Conservation (phyloP, 2,329 filamentous ascomycete genomes). For the Epichloe coenophiala region DNA sequence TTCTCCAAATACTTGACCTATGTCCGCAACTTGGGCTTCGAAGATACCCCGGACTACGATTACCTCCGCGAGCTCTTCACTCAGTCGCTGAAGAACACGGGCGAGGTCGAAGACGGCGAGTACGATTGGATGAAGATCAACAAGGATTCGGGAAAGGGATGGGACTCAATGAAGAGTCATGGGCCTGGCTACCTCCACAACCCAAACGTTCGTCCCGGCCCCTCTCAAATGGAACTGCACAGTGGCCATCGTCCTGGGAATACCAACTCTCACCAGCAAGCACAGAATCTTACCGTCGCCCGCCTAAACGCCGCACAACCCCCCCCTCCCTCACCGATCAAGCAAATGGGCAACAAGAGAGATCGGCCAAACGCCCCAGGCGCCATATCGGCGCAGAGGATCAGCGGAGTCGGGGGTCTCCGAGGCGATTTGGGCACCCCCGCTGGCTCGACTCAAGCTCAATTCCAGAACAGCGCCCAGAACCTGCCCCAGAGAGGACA, state of each 20-base stretch:
- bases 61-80: conserved; percentile 95
- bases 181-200: conserved; percentile 51
- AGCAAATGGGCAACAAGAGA: conserved; percentile 63
- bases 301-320: conserved; percentile 92
- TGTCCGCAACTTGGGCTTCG: conserved; percentile 93
- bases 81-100: conserved; percentile 84
- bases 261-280: conserved; percentile 49
- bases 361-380: conserved; percentile 66
- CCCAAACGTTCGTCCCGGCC: conserved; percentile 63
- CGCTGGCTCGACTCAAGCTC: conserved; percentile 82
- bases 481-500: conserved; percentile 60
- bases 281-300: conserved; percentile 58
- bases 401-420: conserved; percentile 58
- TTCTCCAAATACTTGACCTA: conserved; percentile 97
- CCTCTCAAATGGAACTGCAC: conserved; percentile 75
- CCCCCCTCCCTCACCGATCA: conserved; percentile 72
- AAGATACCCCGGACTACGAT: conserved; percentile 97
- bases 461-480: conserved; percentile 91
- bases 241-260: conserved; percentile 55
- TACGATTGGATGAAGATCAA: conserved; percentile 99
- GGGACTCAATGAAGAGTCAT: conserved; percentile 63
- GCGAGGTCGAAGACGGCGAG: conserved; percentile 92
- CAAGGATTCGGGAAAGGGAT: conserved; percentile 69
- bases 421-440: conserved; percentile 64
- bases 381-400: conserved; percentile 61